phyloP scores from a whole-genome alignment of 176 grass and related monocot species.

The Alloteropsis semialata region DNA sequence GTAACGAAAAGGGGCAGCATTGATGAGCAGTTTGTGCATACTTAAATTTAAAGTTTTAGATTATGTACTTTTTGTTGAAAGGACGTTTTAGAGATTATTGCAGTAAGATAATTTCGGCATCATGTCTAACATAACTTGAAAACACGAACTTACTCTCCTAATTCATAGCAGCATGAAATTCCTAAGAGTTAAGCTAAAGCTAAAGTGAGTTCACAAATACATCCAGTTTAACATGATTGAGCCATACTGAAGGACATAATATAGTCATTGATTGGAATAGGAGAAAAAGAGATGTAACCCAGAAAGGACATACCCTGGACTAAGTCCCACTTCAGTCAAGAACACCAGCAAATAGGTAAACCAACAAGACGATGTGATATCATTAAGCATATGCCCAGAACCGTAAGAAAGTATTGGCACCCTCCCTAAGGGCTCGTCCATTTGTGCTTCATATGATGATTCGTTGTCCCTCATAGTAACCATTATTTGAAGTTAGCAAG shows the following conservation, averaged over 20 bases:
- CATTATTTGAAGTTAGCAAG: constrained; percentile 27
- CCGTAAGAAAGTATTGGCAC: constrained; percentile 78
- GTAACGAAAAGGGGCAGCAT: not conserved
- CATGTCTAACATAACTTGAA: not conserved
- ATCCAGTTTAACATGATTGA: constrained; percentile 11
- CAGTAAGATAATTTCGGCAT: not conserved
- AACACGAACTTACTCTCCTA: not conserved
- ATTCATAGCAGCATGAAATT: constrained; percentile 8
- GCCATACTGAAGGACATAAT: not conserved
- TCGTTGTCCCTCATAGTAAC: constrained; percentile 46
- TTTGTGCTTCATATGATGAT: constrained; percentile 34
- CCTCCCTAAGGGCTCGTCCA: constrained; percentile 61
- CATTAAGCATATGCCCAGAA: constrained; percentile 97
- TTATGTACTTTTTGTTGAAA: not conserved
- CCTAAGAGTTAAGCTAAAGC: constrained; percentile 2
- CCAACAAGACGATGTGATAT: constrained; percentile 96
- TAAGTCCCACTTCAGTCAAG: constrained; percentile 84
- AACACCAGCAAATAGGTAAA: constrained; percentile 95
- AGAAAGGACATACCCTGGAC: constrained; percentile 57
- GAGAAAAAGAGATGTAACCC: not conserved
- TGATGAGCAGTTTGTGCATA: not conserved
- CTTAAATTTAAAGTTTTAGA: not conserved
- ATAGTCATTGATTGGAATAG: constrained; percentile 1
- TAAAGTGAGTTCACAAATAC: not conserved
- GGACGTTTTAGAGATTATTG: not conserved